Base-by-base conservation (phyloP, 306 rosid genomes). In the Parietaria judaica region DNA sequence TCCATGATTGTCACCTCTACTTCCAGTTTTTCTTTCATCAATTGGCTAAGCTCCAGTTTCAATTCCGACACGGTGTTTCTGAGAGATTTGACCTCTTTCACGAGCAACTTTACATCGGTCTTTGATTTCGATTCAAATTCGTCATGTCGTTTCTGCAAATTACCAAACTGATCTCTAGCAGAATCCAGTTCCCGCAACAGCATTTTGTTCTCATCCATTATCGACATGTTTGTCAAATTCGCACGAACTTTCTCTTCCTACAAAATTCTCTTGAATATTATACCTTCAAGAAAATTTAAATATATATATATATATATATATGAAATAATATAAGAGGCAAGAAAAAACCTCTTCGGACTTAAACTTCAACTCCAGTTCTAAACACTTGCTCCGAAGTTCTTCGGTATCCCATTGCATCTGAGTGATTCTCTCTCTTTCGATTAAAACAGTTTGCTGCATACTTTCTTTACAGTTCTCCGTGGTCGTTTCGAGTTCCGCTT, bases 321-420 rank as follows among this genome's bases (percentile, higher is more conserved):
- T 2, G 31, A 23, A 23, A 23, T 23, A 23, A 23, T 23, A 23
- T 23, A 51, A 45, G 58, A 74, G 66, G 41, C 79, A 61, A 38
- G 38, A 53, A 47, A 71, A 65, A 63, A 83, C 97, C 96, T 82
- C 78, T 82, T 83, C 97, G 34, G 74, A 62, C 74, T 79, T 79
- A 75, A 81, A 67, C 69, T 78, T 82, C 60, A 70, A 54, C 70
- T 90, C 95, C 83, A 81, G 51, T 69, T 85, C 89, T 73, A 87
- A 68, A 77, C 87, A 83, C 63, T 81, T 78, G 65, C 91, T 78
- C 57, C 84, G 73, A 67, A 81, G 83, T 70, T 91, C 89, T 78
- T 83, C 87, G 75, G 87, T 75, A 73, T 85, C 96, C 94, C 94
- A 85, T 74, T 87, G 96, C 91, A 85, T 87, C 66, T 87, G 96